A percentile compares a stretch with the other conserved stretches of the same genome.
phyloP scores from a whole-genome alignment of 1,284 basidiomycete species.

The Cutaneotrichosporon cyanovorans region DNA sequence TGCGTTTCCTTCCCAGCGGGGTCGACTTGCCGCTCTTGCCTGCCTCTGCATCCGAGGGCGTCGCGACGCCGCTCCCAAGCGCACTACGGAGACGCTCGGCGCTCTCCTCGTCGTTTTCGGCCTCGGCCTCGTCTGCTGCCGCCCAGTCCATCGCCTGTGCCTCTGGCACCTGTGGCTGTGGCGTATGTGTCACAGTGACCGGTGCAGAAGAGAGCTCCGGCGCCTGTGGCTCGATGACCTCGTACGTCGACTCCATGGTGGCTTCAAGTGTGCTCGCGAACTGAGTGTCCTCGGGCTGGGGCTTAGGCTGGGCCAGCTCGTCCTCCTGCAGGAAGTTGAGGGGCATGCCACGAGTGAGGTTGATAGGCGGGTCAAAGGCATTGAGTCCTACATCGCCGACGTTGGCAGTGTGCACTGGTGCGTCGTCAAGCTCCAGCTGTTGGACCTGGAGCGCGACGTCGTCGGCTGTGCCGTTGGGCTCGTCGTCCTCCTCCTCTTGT shows the following conservation, averaged over 20 bases:
- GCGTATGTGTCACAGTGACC: neutral
- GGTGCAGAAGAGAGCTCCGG: neutral
- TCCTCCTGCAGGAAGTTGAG: conserved; percentile 43
- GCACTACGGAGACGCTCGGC: conserved; percentile 1
- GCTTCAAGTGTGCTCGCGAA: too few relatives aligned
- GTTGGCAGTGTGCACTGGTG: neutral
- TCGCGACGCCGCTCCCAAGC: neutral
- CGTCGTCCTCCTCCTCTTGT: conserved; percentile 6
- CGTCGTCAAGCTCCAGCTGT: neutral
- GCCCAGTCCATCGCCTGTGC: conserved; percentile 22
- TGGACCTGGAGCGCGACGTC: neutral
- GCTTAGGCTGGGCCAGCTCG: conserved; percentile 24
- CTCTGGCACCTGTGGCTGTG: conserved; percentile 4
- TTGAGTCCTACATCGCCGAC: neutral
- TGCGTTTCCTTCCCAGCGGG: neutral
- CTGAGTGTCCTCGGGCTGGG: conserved; percentile 14
- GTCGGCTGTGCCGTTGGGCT: neutral
- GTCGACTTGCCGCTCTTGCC: neutral
- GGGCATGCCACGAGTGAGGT: conserved; percentile 8
- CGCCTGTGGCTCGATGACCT: conserved; percentile 20
- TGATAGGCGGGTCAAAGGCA: too few relatives aligned
- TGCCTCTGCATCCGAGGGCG: neutral
- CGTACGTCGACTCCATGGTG: conserved; percentile 14
- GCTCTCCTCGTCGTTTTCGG: conserved; percentile 18
- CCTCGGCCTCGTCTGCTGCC: conserved; percentile 19